Conservation (phyloP, 371 early-diverging fungal genomes). For the Apophysomyces elegans region DNA sequence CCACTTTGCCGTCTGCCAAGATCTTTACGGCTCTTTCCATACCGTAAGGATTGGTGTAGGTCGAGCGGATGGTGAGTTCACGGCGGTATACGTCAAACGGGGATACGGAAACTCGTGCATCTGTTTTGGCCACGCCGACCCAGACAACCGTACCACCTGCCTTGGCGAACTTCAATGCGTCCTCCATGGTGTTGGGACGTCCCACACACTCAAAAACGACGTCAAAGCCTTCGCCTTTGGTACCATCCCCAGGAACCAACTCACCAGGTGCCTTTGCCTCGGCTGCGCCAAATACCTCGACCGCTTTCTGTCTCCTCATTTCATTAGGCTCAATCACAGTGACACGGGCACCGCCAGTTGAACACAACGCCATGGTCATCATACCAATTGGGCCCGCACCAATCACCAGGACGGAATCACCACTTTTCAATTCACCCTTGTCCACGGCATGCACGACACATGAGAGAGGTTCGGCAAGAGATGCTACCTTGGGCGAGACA, state of each 20-base stretch:
- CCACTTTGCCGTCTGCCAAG: slow-evolving; percentile 43
- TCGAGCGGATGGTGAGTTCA: slow-evolving; percentile 60
- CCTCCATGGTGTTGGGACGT: slow-evolving; percentile 48
- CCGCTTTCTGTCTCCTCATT: slow-evolving; percentile 45
- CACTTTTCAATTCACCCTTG: slow-evolving; percentile 49
- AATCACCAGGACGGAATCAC: slow-evolving; percentile 49
- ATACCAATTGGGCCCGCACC: slow-evolving; percentile 65
- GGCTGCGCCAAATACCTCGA: slow-evolving; percentile 43
- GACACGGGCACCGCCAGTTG: slow-evolving; percentile 48
- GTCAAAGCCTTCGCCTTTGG: slow-evolving; percentile 53
- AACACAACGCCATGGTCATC: slow-evolving; percentile 50
- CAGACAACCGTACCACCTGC: slow-evolving; percentile 57
- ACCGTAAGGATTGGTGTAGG: slow-evolving; percentile 61
- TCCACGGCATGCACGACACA: slow-evolving; percentile 64
- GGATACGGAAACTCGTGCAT: slow-evolving; percentile 45
- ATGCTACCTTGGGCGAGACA: slow-evolving; percentile 52
- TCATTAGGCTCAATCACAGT: slow-evolving; percentile 54
- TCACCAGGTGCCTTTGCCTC: slow-evolving; percentile 37
- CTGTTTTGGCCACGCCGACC: slow-evolving; percentile 62
- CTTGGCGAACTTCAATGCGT: slow-evolving; percentile 51
- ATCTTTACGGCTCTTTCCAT: slow-evolving; percentile 63
- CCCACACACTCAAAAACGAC: slow-evolving; percentile 66
- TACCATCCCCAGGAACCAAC: slow-evolving; percentile 41
- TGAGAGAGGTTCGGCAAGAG: slow-evolving; percentile 61
- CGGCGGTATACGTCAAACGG: slow-evolving; percentile 61